Percentiles rank a stretch among this genome's conserved stretches.
Evolutionary conservation across 2,329 filamentous ascomycete species (phyloP).

Genomic region (Neofusicoccum laricinum): DNA sequence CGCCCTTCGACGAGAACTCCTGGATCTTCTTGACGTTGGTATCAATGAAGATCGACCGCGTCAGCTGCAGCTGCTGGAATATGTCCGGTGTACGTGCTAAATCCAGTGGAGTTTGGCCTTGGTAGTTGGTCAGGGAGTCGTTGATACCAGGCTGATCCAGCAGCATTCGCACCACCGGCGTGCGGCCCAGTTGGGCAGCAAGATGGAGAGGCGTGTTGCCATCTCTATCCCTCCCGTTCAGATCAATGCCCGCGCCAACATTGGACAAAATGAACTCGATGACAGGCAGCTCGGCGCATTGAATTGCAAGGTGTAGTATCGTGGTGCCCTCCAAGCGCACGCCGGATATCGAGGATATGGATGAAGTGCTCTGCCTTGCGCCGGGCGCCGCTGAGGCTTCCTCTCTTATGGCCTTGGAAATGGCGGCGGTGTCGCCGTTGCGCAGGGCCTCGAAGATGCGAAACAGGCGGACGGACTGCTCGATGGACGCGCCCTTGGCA

Average conservation of each 20-base stretch:
- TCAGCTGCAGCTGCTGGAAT: conserved; percentile 89
- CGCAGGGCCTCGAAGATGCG: conserved; percentile 89
- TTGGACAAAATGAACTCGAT: conserved; percentile 90
- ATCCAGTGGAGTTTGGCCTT: conserved; percentile 78
- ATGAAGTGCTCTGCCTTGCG: conserved; percentile 54
- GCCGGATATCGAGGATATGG: conserved; percentile 35
- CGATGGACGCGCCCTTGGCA: conserved; percentile 56
- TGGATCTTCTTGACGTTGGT: conserved; percentile 82
- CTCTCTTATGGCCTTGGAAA: conserved; percentile 80
- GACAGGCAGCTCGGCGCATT: conserved; percentile 89
- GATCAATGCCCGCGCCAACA: conserved; percentile 62
- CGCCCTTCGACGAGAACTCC: conserved; percentile 65
- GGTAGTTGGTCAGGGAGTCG: conserved; percentile 80
- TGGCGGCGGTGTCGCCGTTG: conserved; percentile 84
- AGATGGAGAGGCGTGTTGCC: conserved; percentile 92
- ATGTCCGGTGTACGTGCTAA: conserved; percentile 90
- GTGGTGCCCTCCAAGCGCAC: conserved; percentile 72
- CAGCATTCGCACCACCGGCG: conserved; percentile 75
- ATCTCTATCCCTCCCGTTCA: conserved; percentile 88
- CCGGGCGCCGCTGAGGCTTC: conserved; percentile 39
- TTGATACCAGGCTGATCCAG: conserved; percentile 82
- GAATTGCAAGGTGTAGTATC: conserved; percentile 87
- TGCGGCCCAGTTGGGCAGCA: conserved; percentile 77
- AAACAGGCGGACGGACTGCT: conserved; percentile 93
- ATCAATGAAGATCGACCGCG: conserved; percentile 86